These are phyloP conservation scores for Candida anglica DNA, from an alignment of 805 yeast species.

Conservation along the genomic window DNA sequence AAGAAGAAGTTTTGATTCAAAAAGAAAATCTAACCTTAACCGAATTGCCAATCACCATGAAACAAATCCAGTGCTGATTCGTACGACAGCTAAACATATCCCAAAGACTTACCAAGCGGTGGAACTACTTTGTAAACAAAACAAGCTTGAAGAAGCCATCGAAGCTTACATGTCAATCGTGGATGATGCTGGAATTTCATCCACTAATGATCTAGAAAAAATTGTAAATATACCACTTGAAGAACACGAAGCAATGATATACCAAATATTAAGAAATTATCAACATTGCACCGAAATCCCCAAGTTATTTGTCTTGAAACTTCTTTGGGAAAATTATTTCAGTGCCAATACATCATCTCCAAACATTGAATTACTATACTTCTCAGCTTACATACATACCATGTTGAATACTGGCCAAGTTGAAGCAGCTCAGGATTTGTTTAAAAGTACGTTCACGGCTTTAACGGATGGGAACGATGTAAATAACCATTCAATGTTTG, in stretches of 20 bases:
- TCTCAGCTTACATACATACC: constrained; percentile 16
- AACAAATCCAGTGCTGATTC: no score
- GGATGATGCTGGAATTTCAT: no score
- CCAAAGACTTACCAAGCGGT: no score
- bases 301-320: constrained; percentile 15
- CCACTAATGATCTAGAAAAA: no score
- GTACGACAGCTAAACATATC: no score
- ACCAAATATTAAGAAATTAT: neutral
- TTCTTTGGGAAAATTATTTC: constrained; percentile 17
- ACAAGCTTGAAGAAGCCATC: no score
- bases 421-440: constrained; percentile 17
- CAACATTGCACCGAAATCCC: constrained; percentile 15
- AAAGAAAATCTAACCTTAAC: no score
- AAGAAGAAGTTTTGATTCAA: no score
- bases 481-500: neutral
- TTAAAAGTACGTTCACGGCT: constrained; percentile 6
- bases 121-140: no score
- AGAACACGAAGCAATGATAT: constrained; percentile 1
- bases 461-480: neutral
- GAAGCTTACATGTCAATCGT: no score
- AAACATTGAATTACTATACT: constrained; percentile 13
- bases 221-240: no score
- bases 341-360: constrained; percentile 3
- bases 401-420: constrained; percentile 21
- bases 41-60: no score